Conservation (phyloP, 2,329 filamentous ascomycete genomes). For the Fusarium musae region DNA sequence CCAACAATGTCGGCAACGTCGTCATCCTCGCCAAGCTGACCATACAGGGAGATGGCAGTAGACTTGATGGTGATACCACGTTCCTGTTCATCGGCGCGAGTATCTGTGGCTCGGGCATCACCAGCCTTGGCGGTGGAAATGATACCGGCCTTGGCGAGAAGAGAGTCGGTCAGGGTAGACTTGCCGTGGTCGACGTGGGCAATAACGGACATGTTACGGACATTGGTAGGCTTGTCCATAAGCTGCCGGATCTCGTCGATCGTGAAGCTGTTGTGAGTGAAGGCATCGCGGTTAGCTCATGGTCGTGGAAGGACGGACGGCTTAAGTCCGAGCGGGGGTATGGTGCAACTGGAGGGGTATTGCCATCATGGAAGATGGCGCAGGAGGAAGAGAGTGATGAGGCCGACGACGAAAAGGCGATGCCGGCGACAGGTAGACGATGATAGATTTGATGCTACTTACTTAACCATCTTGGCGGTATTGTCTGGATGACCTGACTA, state of each 20-base stretch:
- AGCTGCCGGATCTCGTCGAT: conserved; percentile 87
- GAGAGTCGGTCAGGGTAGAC: conserved; percentile 98
- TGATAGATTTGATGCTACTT: conserved; percentile 62
- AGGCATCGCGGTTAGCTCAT: conserved; percentile 61
- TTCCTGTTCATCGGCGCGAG: conserved; percentile 97
- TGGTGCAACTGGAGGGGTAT: conserved; percentile 14
- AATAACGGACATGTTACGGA: conserved; percentile 99
- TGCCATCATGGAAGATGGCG: neutral
- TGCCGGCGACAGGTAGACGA: neutral
- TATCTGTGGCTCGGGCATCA: conserved; percentile 96
- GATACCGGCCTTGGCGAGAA: conserved; percentile 99
- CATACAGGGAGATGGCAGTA: conserved; percentile 98
- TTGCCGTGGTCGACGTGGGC: conserved; percentile 99
- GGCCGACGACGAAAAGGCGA: neutral
- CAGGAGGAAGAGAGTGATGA: conserved; percentile 4
- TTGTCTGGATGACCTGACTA: conserved; percentile 62
- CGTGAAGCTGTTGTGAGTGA: conserved; percentile 80
- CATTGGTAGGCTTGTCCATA: conserved; percentile 83
- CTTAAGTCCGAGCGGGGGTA: conserved; percentile 57
- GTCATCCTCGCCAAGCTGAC: conserved; percentile 80
- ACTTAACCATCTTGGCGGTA: conserved; percentile 99
- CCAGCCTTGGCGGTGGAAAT: conserved; percentile 98
- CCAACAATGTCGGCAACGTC: conserved; percentile 95
- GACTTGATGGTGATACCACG: conserved; percentile 99
- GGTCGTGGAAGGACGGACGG: conserved; percentile 24